Percentiles rank a stretch among this genome's conserved stretches.
Evolutionary conservation across 768 basidiomycete species (phyloP).

Genomic region (Phlegmacium glaucopus): DNA sequence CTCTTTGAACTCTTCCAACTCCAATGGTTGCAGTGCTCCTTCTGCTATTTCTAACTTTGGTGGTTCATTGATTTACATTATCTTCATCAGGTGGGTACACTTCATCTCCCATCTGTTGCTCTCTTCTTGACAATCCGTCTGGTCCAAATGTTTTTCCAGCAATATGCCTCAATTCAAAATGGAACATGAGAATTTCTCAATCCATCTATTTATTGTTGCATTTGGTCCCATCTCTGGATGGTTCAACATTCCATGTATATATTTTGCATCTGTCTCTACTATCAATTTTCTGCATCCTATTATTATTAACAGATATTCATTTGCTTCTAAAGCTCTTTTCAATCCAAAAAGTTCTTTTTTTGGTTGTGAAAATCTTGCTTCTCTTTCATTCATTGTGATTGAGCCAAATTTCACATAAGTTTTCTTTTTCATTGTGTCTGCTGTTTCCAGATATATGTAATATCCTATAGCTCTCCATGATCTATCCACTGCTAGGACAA

Average conservation of each 20-base stretch:
- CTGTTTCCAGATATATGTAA: conserved; percentile 21
- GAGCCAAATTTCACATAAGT: conserved; percentile 10
- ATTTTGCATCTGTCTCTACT: conserved; percentile 30
- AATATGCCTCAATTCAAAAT: conserved; percentile 29
- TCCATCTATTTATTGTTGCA: conserved; percentile 34
- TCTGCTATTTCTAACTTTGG: background rate
- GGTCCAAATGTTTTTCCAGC: conserved; percentile 23
- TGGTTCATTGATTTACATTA: background rate
- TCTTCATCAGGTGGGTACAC: conserved; percentile 10
- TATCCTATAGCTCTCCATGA: conserved; percentile 28
- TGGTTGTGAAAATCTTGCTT: conserved; percentile 32
- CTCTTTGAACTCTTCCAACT: conserved; percentile 8
- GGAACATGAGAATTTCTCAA: conserved; percentile 31
- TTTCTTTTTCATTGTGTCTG: background rate
- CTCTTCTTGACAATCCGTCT: conserved; percentile 28
- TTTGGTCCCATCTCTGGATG: conserved; percentile 33
- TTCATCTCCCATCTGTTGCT: background rate
- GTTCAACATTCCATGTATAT: conserved; percentile 30
- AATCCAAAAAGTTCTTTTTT: too few relatives aligned
- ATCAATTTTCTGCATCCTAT: conserved; percentile 25
- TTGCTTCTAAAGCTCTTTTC: conserved; percentile 15
- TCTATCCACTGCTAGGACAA: conserved; percentile 36
- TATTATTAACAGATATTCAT: conserved; percentile 18
- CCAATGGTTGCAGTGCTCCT: conserved; percentile 1
- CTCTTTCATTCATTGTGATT: conserved; percentile 25